phyloP scores from a whole-genome alignment of 345 rosid genomes.

The Mangifera indica region DNA sequence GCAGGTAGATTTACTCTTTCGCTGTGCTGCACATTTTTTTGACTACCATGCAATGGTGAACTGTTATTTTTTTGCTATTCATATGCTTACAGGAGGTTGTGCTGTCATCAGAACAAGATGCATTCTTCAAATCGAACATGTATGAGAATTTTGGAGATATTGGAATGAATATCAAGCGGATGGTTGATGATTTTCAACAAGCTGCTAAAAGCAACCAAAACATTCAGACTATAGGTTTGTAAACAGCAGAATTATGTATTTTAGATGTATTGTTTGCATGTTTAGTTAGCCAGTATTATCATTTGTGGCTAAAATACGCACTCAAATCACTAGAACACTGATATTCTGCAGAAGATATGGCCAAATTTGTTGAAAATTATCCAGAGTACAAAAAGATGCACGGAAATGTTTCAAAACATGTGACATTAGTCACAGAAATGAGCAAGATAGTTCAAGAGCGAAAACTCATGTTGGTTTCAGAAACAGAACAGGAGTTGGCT shows the following conservation, averaged over 20 bases:
- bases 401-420: conserved; percentile 97
- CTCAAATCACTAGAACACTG: conserved; percentile 23
- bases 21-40: neutral
- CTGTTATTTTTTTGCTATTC: conserved; percentile 17
- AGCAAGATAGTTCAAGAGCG: conserved; percentile 90
- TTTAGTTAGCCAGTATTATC: conserved; percentile 3
- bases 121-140: conserved; percentile 86
- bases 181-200: conserved; percentile 99
- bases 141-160: conserved; percentile 97
- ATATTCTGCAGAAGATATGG: conserved; percentile 87
- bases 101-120: conserved; percentile 91
- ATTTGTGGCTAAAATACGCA: neutral
- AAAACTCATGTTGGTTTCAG: conserved; percentile 90
- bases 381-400: conserved; percentile 97
- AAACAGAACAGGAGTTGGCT: conserved; percentile 96
- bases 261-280: neutral
- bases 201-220: conserved; percentile 93
- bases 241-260: conserved; percentile 13
- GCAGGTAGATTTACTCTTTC: conserved; percentile 52
- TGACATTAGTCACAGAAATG: conserved; percentile 94
- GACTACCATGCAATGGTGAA: neutral
- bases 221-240: conserved; percentile 90
- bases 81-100: conserved; percentile 72
- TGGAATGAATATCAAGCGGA: conserved; percentile 91
- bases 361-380: conserved; percentile 93